Conservation (phyloP, 306 rosid species). For the Myrica gale region DNA sequence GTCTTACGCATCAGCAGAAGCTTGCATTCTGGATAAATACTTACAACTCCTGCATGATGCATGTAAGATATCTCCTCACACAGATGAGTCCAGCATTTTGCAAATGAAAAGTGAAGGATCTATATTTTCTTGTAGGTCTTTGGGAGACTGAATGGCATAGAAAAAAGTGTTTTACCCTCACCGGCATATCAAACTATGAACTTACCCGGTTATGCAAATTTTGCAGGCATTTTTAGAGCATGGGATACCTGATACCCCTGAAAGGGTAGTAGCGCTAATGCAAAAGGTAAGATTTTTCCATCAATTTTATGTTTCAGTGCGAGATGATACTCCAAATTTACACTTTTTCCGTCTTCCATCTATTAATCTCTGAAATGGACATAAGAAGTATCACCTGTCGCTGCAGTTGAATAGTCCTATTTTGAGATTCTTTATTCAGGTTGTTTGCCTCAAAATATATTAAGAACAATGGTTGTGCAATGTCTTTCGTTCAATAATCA, state of each 20-base stretch:
- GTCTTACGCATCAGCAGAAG: conserved; percentile 86
- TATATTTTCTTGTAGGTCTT: background rate
- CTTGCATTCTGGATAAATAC: conserved; percentile 97
- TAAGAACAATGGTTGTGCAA: background rate
- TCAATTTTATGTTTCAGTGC: conserved; percentile 11
- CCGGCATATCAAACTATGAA: background rate
- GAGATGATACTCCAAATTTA: background rate
- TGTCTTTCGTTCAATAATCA: background rate
- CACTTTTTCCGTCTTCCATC: background rate
- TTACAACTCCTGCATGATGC: conserved; percentile 86
- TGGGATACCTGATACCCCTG: conserved; percentile 89
- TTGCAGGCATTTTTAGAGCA: conserved; percentile 78
- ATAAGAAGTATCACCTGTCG: background rate
- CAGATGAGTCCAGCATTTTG: conserved; percentile 3
- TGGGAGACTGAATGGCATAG: background rate
- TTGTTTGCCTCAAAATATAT: background rate
- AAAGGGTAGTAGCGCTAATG: conserved; percentile 87
- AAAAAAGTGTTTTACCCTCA: background rate
- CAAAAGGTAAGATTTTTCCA: conserved; percentile 62
- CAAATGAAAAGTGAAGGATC: background rate
- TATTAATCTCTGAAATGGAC: background rate
- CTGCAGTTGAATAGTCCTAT: background rate
- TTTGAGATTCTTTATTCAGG: conserved; percentile 1
- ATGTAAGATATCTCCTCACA: conserved; percentile 48
- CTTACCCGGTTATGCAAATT: conserved; percentile 22